Evolutionary conservation across 2,329 filamentous ascomycete species (phyloP).

Genomic region (Curvularia lunata): DNA sequence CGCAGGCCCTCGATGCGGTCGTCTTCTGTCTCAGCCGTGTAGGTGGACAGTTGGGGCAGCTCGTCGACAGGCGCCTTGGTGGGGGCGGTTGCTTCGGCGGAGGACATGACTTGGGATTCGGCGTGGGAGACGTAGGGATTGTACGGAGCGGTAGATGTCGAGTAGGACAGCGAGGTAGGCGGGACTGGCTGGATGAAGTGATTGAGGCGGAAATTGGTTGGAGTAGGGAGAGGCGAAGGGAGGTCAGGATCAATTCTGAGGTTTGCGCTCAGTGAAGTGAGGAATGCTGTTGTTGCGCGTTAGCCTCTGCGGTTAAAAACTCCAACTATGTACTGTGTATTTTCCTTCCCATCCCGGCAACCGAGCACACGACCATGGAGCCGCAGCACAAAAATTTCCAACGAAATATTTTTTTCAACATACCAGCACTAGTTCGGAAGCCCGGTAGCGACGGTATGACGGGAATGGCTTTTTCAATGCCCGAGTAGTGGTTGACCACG

Average conservation of each 20-base stretch:
- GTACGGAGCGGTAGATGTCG: slow-evolving; percentile 50
- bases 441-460: slow-evolving; percentile 47
- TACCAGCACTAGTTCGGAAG: slow-evolving; percentile 49
- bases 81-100: slow-evolving; percentile 38
- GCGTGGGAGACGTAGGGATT: slow-evolving; percentile 47
- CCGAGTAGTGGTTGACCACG: slow-evolving; percentile 43
- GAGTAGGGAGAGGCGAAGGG: slow-evolving; percentile 69
- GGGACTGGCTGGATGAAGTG: slow-evolving; percentile 61
- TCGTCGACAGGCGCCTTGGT: slow-evolving; percentile 28
- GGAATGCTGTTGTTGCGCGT: slow-evolving; percentile 67
- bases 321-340: neutral
- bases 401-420: slow-evolving; percentile 22
- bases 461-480: slow-evolving; percentile 47
- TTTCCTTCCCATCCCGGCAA: neutral
- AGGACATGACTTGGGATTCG: slow-evolving; percentile 46
- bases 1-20: slow-evolving; percentile 73
- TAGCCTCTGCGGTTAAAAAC: slow-evolving; percentile 12
- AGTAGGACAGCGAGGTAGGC: slow-evolving; percentile 55
- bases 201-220: slow-evolving; percentile 60
- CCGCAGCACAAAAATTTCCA: neutral
- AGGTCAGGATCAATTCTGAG: slow-evolving; percentile 68
- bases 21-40: slow-evolving; percentile 55
- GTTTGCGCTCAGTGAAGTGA: slow-evolving; percentile 81
- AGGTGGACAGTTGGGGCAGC: slow-evolving; percentile 67
- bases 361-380: neutral